These are phyloP conservation scores for Protostelium mycophagum DNA, from an alignment of 78 protist species.

Conservation along the genomic window DNA sequence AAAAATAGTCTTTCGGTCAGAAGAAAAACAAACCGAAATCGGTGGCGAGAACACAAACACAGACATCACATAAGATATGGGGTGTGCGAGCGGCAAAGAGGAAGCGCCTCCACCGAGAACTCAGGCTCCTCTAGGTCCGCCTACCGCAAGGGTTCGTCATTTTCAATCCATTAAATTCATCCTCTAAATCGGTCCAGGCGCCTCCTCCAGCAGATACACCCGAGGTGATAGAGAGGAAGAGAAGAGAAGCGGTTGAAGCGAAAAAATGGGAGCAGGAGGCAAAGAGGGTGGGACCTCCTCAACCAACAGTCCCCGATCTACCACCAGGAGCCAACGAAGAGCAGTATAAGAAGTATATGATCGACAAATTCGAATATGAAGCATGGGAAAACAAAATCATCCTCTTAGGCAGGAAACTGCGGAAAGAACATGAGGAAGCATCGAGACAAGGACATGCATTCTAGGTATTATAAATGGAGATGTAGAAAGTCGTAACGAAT, in stretches of 20 bases:
- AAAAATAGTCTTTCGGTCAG: too few species aligned
- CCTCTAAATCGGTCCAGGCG: background rate
- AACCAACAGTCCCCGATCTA: background rate
- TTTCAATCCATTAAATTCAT: background rate
- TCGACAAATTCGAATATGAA: background rate
- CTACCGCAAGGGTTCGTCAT: background rate
- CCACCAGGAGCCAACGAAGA: background rate
- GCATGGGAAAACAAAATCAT: slow-evolving; percentile 1
- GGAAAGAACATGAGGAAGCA: background rate
- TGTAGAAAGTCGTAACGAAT: too few species aligned
- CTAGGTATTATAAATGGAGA: too few species aligned
- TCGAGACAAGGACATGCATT: too few species aligned
- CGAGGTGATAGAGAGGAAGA: background rate
- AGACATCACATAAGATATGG: background rate
- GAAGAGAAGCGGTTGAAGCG: background rate
- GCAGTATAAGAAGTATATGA: background rate
- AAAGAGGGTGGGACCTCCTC: background rate
- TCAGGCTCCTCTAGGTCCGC: background rate
- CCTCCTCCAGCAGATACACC: background rate
- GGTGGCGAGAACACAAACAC: too few species aligned
- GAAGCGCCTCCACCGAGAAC: background rate
- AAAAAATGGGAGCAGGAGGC: background rate
- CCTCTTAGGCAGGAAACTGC: background rate
- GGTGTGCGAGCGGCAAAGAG: background rate
- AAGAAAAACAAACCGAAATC: too few species aligned